These are phyloP conservation scores for Fusarium sacchari DNA, from an alignment of 2,329 filamentous ascomycete species.

Conservation along the genomic window DNA sequence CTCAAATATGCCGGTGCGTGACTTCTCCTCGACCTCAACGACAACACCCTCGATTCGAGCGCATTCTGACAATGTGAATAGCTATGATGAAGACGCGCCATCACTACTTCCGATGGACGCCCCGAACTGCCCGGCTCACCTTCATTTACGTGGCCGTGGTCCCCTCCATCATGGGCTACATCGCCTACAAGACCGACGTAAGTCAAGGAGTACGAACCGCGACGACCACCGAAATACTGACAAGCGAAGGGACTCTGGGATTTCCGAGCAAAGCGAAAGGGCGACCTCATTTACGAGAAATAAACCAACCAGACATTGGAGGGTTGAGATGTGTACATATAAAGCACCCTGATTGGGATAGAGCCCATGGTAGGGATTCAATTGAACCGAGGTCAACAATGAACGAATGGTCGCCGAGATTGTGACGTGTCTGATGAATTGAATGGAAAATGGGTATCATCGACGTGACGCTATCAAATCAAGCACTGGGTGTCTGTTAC, in stretches of 20 bases:
- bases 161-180: slow-evolving; percentile 74
- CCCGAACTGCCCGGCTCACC: slow-evolving; percentile 80
- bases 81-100: slow-evolving; percentile 86
- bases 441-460: slow-evolving; percentile 44
- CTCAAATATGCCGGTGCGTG: slow-evolving; percentile 54
- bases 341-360: slow-evolving; percentile 42
- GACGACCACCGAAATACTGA: slow-evolving; percentile 32
- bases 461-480: slow-evolving; percentile 21
- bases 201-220: slow-evolving; percentile 54
- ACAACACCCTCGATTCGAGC: neutral
- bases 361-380: slow-evolving; percentile 37
- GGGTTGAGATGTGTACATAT: slow-evolving; percentile 56
- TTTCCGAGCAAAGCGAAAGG: slow-evolving; percentile 86
- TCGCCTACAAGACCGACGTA: slow-evolving; percentile 87
- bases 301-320: slow-evolving; percentile 53
- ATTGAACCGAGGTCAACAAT: slow-evolving; percentile 29
- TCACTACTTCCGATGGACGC: slow-evolving; percentile 96
- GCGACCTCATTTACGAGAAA: slow-evolving; percentile 84
- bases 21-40: slow-evolving; percentile 34
- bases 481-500: slow-evolving; percentile 27
- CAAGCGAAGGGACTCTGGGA: slow-evolving; percentile 80
- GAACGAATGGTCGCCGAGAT: neutral
- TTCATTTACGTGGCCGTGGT: slow-evolving; percentile 81
- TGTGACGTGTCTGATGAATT: slow-evolving; percentile 18
- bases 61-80: slow-evolving; percentile 52